A percentile compares a stretch with the other conserved stretches of the same genome.
Evolutionary conservation across 805 yeast species (phyloP).

Genomic region (Saccharomycopsis sp.): DNA sequence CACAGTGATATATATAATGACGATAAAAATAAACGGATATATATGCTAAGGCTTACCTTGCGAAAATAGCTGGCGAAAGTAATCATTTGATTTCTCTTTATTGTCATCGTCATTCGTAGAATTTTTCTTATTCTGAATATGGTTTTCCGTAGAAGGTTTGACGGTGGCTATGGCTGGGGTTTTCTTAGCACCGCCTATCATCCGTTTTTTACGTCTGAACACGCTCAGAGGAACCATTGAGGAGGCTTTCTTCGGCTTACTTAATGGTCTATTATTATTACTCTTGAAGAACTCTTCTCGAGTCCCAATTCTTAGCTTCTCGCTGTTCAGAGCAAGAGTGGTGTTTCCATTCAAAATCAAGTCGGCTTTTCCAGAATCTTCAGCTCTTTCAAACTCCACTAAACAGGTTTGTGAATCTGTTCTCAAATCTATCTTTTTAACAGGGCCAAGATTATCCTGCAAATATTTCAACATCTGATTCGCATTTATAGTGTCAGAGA

Average conservation of each 20-base stretch:
- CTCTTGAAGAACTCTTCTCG: constrained; percentile 27
- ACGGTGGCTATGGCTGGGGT: too few species aligned
- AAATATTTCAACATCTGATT: constrained; percentile 32
- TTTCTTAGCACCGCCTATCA: neutral
- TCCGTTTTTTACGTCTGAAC: neutral
- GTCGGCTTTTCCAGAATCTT: constrained; percentile 46
- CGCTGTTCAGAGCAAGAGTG: constrained; percentile 30
- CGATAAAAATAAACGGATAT: constrained; percentile 16
- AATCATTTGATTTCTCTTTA: constrained; percentile 1
- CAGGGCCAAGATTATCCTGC: constrained; percentile 30
- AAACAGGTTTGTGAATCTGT: constrained; percentile 44
- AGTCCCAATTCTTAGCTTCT: constrained; percentile 29
- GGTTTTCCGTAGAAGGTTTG: too few species aligned
- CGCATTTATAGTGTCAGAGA: constrained; percentile 20
- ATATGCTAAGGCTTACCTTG: constrained; percentile 13
- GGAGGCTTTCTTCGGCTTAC: neutral
- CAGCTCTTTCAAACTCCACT: constrained; percentile 37
- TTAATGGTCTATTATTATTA: neutral
- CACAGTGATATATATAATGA: too few species aligned
- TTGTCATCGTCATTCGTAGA: neutral
- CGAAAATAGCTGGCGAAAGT: constrained; percentile 11
- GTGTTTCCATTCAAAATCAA: constrained; percentile 35
- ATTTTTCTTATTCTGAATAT: neutral
- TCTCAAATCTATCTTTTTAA: constrained; percentile 38
- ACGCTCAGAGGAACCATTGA: neutral